Percentiles rank a stretch among this genome's conserved stretches.
Evolutionary conservation across 352 stramenopile genomes (phyloP).

Genomic region (Phytophthora kernoviae): DNA sequence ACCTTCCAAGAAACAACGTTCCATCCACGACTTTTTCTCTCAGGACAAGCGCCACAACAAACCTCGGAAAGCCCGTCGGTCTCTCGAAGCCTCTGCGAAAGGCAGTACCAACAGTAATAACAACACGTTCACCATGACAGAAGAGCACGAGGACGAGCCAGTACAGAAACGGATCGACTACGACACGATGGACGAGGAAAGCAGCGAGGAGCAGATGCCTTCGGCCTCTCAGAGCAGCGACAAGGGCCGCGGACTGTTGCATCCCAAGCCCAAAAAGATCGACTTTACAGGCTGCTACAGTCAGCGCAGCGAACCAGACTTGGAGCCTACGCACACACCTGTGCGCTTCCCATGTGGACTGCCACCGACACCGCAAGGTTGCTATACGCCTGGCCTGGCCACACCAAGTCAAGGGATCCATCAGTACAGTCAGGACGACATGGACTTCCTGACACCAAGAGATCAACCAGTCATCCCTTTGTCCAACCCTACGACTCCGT

Average conservation of each 20-base stretch:
- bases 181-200: constrained; percentile 61
- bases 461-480: constrained; percentile 85
- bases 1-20: constrained; percentile 77
- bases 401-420: constrained; percentile 52
- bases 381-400: constrained; percentile 27
- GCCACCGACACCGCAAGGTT: constrained; percentile 41
- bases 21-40: constrained; percentile 87
- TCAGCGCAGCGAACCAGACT: constrained; percentile 74
- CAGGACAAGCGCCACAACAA: constrained; percentile 39
- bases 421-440: constrained; percentile 83
- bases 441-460: constrained; percentile 85
- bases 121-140: constrained; percentile 13
- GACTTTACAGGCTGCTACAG: constrained; percentile 73
- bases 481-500: constrained; percentile 83
- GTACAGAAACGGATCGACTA: constrained; percentile 82
- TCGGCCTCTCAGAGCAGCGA: constrained; percentile 53
- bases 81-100: constrained; percentile 37
- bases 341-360: constrained; percentile 23
- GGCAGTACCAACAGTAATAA: constrained; percentile 27
- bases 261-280: constrained; percentile 71
- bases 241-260: not conserved
- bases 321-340: constrained; percentile 47
- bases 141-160: constrained; percentile 41
- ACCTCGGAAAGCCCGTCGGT: constrained; percentile 44
- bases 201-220: constrained; percentile 44